A percentile compares a stretch with the other conserved stretches of the same genome.
Conservation (phyloP, 2,329 filamentous ascomycete species). For the Parasarocladium wereldwijsianum region DNA sequence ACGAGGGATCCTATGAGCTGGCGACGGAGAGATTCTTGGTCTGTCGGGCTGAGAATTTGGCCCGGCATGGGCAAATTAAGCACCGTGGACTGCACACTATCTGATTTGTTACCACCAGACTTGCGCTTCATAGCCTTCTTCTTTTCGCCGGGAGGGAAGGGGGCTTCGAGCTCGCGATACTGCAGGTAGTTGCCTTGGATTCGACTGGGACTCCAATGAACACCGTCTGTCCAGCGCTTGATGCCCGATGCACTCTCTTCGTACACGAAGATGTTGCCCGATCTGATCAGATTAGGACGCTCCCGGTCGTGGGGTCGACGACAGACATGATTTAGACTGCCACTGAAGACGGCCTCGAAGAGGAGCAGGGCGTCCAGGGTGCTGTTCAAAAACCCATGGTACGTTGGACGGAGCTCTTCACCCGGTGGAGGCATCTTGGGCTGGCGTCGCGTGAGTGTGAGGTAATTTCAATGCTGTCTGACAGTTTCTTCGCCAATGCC, state of each 20-base stretch:
- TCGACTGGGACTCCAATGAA: constrained; percentile 79
- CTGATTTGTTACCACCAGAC: constrained; percentile 11
- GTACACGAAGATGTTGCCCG: constrained; percentile 81
- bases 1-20: constrained; percentile 63
- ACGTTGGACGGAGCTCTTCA: too few species aligned
- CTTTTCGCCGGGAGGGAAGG: constrained; percentile 71
- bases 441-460: too few species aligned
- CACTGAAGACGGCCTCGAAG: constrained; percentile 64
- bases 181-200: constrained; percentile 76
- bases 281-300: constrained; percentile 60
- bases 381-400: constrained; percentile 3
- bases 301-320: constrained; percentile 80
- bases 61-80: neutral
- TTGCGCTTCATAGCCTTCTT: constrained; percentile 63
- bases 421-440: too few species aligned
- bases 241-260: constrained; percentile 84
- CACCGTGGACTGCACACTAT: neutral
- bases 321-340: constrained; percentile 58
- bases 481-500: too few species aligned
- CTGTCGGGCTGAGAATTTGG: neutral
- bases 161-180: constrained; percentile 67
- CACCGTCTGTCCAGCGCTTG: constrained; percentile 87
- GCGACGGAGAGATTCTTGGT: neutral
- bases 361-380: constrained; percentile 55
- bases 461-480: too few species aligned